Conservation (phyloP, 202 grass and related monocot species). For the Saccharum hybrid region DNA sequence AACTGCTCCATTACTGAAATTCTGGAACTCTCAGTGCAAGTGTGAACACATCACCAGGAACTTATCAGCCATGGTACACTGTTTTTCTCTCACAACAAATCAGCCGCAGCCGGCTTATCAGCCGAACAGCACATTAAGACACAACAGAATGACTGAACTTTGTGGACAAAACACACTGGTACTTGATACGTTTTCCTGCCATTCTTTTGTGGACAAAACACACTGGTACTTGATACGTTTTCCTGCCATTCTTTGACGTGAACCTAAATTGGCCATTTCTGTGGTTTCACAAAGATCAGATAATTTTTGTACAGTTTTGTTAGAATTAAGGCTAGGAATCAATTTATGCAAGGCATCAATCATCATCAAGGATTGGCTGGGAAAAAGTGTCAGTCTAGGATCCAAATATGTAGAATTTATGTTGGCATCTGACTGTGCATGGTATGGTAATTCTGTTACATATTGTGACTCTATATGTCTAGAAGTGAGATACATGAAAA, state of each 20-base stretch:
- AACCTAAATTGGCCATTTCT: background rate
- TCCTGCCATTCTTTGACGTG: background rate
- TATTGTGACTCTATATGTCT: background rate
- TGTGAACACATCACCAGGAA: background rate
- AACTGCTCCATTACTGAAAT: background rate
- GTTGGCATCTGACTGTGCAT: background rate
- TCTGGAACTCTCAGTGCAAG: background rate
- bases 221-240: background rate
- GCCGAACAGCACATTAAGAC: too few species aligned
- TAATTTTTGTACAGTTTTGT: background rate
- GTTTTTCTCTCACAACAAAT: too few species aligned
- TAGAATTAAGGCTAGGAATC: background rate
- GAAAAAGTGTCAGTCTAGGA: background rate
- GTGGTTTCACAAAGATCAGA: background rate
- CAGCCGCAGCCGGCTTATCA: too few species aligned
- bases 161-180: too few species aligned
- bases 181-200: too few species aligned
- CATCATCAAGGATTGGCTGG: background rate
- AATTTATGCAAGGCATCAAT: background rate
- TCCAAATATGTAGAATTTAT: background rate
- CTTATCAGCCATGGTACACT: background rate
- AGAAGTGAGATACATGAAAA: background rate
- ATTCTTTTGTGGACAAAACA: constrained; percentile 18
- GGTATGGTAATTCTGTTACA: background rate
- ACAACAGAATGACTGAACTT: too few species aligned